Evolutionary conservation across 2,329 filamentous ascomycete genomes (phyloP).

Genomic region (Fusarium sp.): DNA sequence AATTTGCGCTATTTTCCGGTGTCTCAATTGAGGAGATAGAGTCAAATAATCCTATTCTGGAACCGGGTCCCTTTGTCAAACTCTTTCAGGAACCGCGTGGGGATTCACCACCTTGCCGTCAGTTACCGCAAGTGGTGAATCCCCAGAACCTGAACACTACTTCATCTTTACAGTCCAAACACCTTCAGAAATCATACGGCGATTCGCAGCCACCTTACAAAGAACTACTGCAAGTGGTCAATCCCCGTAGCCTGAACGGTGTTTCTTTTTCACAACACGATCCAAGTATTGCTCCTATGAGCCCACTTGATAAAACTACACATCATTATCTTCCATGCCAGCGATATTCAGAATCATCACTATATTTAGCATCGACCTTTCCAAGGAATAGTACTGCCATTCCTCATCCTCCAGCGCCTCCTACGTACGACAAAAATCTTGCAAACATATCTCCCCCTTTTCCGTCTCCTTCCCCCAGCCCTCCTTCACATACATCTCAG

Average conservation of each 20-base stretch:
- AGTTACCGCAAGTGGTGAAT: not conserved
- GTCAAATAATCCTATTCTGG: too few relatives aligned
- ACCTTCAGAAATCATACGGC: not conserved
- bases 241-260: not conserved
- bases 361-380: not conserved
- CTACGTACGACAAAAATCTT: too few relatives aligned
- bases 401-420: not conserved
- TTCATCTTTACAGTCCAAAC: not conserved
- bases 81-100: not conserved
- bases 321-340: not conserved
- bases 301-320: not conserved
- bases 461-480: not conserved
- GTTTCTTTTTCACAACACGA: not conserved
- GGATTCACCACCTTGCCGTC: not conserved
- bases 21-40: not conserved
- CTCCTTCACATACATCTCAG: not conserved
- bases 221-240: not conserved
- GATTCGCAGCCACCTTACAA: not conserved
- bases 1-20: not conserved
- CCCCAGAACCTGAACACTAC: not conserved
- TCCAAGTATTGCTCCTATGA: not conserved
- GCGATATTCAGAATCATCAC: not conserved
- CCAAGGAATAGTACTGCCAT: not conserved
- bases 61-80: not conserved
- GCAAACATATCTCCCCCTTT: not conserved